phyloP scores from a whole-genome alignment of 805 yeast species.

The Spathaspora gorwiae region DNA sequence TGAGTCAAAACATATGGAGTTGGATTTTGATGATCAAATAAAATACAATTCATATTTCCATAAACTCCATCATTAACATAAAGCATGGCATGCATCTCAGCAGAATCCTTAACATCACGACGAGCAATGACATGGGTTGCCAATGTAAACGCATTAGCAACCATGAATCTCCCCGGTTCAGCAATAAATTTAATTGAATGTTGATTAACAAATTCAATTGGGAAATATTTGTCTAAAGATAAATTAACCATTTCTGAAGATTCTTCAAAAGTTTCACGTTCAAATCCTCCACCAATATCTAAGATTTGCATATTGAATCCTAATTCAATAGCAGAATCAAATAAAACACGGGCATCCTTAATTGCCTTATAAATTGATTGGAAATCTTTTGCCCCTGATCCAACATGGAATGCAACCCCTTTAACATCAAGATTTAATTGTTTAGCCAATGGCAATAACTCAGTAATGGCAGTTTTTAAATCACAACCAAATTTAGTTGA shows the following conservation, averaged over 20 bases:
- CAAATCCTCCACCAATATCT: conserved; percentile 95
- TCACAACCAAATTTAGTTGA: conserved; percentile 88
- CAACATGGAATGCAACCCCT: conserved; percentile 95
- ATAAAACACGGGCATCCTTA: conserved; percentile 62
- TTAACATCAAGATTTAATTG: conserved; percentile 57
- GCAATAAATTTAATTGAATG: conserved; percentile 56
- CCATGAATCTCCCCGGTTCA: conserved; percentile 92
- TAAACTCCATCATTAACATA: conserved; percentile 94
- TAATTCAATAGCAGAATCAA: conserved; percentile 47
- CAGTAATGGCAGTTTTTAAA: conserved; percentile 44
- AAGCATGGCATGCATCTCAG: conserved; percentile 52
- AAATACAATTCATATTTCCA: conserved; percentile 90
- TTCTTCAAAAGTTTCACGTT: conserved; percentile 53
- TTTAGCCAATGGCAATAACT: conserved; percentile 58
- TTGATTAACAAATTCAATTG: conserved; percentile 26
- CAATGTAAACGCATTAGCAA: conserved; percentile 78
- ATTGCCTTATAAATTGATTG: conserved; percentile 66
- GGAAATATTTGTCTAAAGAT: conserved; percentile 59
- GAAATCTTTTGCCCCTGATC: conserved; percentile 84
- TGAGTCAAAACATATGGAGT: conserved; percentile 61
- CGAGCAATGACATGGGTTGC: conserved; percentile 85
- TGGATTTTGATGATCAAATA: conserved; percentile 88
- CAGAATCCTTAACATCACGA: conserved; percentile 39
- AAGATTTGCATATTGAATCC: conserved; percentile 46
- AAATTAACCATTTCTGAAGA: conserved; percentile 54